A percentile compares a stretch with the other conserved stretches of the same genome.
phyloP scores from a whole-genome alignment of 2,329 filamentous ascomycete genomes.

The Leptoxyphium fumago region DNA sequence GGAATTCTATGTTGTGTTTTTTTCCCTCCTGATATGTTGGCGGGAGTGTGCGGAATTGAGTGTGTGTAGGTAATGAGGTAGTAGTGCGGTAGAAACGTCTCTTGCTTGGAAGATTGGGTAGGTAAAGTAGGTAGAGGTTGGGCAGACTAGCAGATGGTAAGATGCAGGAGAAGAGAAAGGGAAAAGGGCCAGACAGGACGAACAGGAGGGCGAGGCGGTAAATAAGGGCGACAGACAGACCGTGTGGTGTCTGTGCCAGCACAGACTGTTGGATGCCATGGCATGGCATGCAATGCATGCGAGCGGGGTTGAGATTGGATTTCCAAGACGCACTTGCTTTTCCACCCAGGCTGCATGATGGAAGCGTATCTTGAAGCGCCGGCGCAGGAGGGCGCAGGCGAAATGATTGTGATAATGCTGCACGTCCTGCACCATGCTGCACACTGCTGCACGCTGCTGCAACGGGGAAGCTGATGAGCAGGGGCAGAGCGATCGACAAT shows the following conservation, averaged over 20 bases:
- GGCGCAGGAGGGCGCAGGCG: no score
- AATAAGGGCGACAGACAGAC: conserved; percentile 8
- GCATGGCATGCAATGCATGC: no score
- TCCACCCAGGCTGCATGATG: no score
- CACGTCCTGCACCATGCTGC: not conserved
- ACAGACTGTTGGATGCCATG: no score
- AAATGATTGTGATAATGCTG: no score
- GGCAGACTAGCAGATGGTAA: conserved; percentile 7
- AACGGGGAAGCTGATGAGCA: conserved; percentile 3
- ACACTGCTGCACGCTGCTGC: conserved; percentile 1
- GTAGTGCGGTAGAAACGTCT: not conserved
- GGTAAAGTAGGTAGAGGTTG: not conserved
- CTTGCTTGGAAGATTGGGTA: not conserved
- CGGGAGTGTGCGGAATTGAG: no score
- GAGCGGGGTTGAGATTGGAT: no score
- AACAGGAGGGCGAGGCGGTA: conserved; percentile 1
- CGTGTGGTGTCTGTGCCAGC: no score
- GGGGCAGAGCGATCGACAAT: conserved; percentile 3
- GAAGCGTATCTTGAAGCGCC: no score
- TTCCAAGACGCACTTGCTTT: no score
- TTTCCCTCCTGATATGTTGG: conserved; percentile 1
- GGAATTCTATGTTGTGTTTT: not conserved
- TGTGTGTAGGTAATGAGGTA: no score
- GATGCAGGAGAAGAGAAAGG: conserved; percentile 6
- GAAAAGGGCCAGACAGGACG: conserved; percentile 3